phyloP scores from a whole-genome alignment of 139 green algal species.

The Parachlorella kessleri region DNA sequence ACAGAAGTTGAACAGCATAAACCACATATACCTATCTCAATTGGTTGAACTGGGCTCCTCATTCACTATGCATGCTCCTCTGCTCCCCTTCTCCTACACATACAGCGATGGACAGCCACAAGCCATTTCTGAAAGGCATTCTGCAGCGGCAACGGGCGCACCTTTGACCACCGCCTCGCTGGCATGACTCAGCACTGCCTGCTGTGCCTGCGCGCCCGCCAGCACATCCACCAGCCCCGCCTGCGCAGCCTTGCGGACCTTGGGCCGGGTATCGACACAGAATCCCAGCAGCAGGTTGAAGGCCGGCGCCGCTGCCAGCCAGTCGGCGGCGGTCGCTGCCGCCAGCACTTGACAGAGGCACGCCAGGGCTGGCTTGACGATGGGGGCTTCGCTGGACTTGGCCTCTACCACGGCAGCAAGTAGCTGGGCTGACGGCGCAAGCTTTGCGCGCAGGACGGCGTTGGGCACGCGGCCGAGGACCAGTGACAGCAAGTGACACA shows the following conservation, averaged over 20 bases:
- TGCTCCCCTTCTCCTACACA: too few relatives aligned
- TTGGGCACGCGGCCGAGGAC: constrained; percentile 62
- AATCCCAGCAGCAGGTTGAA: constrained; percentile 50
- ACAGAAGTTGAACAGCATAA: too few relatives aligned
- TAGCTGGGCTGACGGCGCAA: constrained; percentile 39
- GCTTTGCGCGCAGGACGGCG: constrained; percentile 64
- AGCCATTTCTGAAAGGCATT: too few relatives aligned
- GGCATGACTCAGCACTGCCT: constrained; percentile 32
- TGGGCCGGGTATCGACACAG: constrained; percentile 63
- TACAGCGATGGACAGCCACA: too few relatives aligned
- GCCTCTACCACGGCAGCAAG: constrained; percentile 50
- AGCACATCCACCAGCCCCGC: constrained; percentile 61
- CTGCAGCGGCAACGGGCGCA: too few relatives aligned
- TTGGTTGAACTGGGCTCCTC: too few relatives aligned
- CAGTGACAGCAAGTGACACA: constrained; percentile 64
- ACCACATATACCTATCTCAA: too few relatives aligned
- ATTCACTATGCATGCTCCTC: too few relatives aligned
- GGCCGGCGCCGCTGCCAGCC: constrained; percentile 26
- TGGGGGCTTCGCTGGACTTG: constrained; percentile 51
- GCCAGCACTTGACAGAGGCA: constrained; percentile 65
- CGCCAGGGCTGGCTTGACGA: constrained; percentile 54
- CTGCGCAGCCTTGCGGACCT: constrained; percentile 73
- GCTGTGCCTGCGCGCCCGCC: constrained; percentile 58
- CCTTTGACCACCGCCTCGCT: constrained; percentile 50
- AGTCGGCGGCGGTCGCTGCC: constrained; percentile 54